phyloP scores from a whole-genome alignment of 1,139 yeast species.

The Tardiomyces digboiensis region DNA sequence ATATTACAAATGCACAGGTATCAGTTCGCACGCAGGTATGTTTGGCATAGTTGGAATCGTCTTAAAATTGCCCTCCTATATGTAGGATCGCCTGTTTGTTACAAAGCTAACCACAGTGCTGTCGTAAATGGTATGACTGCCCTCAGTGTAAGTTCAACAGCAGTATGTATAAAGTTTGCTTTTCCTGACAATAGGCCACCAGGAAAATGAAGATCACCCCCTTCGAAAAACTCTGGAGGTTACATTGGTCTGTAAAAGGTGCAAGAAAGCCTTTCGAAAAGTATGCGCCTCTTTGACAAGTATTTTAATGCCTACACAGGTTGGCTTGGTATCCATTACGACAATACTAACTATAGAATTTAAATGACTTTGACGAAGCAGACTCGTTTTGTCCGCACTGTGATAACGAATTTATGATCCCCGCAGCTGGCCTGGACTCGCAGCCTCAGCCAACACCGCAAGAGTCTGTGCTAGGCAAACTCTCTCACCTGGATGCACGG shows the following conservation, averaged over 20 bases:
- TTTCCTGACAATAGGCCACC: conserved; percentile 14
- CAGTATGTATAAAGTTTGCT: no score
- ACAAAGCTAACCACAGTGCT: conserved; percentile 14
- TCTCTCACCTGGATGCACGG: conserved; percentile 18
- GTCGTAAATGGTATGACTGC: conserved; percentile 30
- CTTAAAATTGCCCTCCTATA: not conserved
- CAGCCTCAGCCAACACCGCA: conserved; percentile 2
- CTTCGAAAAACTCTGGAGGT: conserved; percentile 26
- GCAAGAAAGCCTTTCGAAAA: conserved; percentile 28
- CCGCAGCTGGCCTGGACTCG: conserved; percentile 11
- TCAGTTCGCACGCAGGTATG: conserved; percentile 25
- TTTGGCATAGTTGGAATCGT: conserved; percentile 5
- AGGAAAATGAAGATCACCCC: conserved; percentile 24
- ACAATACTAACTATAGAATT: conserved; percentile 13
- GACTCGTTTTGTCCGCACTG: conserved; percentile 31
- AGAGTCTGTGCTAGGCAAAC: conserved; percentile 4
- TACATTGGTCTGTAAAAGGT: conserved; percentile 29
- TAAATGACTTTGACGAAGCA: conserved; percentile 28
- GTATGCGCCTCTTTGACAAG: not conserved
- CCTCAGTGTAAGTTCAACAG: conserved; percentile 25
- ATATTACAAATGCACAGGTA: conserved; percentile 29
- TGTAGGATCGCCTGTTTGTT: conserved; percentile 1
- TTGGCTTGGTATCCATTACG: not conserved
- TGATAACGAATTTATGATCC: conserved; percentile 28
- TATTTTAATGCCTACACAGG: conserved; percentile 11